Evolutionary conservation across 805 yeast genomes (phyloP).

Genomic region (Saccharomycopsis selenospora): DNA sequence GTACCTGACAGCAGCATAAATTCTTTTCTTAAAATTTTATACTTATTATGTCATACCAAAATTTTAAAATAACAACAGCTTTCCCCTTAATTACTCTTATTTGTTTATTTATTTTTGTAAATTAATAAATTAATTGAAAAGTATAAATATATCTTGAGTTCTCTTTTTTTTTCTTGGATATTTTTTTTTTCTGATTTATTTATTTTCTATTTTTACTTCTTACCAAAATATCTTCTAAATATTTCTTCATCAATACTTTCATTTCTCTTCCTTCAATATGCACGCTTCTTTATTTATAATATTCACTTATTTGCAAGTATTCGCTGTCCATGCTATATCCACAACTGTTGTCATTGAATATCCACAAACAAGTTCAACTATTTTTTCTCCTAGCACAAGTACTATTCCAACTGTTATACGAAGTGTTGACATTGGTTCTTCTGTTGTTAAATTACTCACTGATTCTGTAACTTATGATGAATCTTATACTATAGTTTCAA

Average conservation of each 20-base stretch:
- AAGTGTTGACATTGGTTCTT: too few relatives aligned
- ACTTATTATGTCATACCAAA: background rate
- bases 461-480: background rate
- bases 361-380: too few relatives aligned
- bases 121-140: background rate
- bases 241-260: background rate
- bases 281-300: background rate
- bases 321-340: background rate
- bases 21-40: too few relatives aligned
- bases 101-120: background rate
- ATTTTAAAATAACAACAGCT: background rate
- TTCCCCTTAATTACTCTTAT: background rate
- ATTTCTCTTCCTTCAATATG: too few relatives aligned
- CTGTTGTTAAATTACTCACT: background rate
- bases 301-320: background rate
- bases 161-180: background rate
- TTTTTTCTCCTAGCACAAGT: too few relatives aligned
- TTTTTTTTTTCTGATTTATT: background rate
- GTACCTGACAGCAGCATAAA: background rate
- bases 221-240: background rate
- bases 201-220: too few relatives aligned
- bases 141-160: background rate
- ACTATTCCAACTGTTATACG: too few relatives aligned
- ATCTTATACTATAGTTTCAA: background rate
- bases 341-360: background rate